Conservation (phyloP, 2,329 filamentous ascomycete species). For the Coccinonectria pachysandricola region DNA sequence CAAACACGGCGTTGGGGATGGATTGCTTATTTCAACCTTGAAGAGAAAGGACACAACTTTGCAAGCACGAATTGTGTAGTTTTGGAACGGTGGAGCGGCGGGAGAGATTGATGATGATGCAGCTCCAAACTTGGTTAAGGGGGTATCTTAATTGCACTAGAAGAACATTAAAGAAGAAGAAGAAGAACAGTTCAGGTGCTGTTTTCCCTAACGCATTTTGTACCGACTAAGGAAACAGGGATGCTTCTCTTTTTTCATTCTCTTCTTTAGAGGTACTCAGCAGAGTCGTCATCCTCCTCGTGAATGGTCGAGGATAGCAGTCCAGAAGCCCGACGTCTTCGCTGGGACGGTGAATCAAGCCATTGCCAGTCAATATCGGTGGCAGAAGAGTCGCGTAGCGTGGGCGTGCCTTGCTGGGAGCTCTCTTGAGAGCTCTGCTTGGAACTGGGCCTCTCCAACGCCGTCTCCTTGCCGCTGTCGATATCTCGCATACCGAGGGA, state of each 20-base stretch:
- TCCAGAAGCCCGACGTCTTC: conserved; percentile 33
- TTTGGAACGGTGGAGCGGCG: too few relatives aligned
- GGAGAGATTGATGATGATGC: too few relatives aligned
- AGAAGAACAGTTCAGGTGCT: too few relatives aligned
- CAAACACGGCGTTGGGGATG: conserved; percentile 12
- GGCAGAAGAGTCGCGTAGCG: conserved; percentile 18
- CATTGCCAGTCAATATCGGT: conserved; percentile 30
- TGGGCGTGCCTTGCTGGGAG: too few relatives aligned
- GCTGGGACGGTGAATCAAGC: conserved; percentile 25
- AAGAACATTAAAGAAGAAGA: conserved; percentile 1
- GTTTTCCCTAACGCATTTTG: too few relatives aligned
- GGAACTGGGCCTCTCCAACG: conserved; percentile 3
- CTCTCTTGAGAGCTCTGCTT: conserved; percentile 10
- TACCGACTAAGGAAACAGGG: too few relatives aligned
- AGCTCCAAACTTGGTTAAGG: background rate
- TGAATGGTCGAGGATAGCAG: conserved; percentile 58
- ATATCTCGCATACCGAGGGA: conserved; percentile 33
- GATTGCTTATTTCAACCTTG: too few relatives aligned
- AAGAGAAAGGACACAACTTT: conserved; percentile 5
- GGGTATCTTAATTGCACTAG: conserved; percentile 1
- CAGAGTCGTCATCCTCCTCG: conserved; percentile 58
- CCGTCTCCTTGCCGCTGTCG: conserved; percentile 4
- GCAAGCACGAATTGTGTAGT: conserved; percentile 5
- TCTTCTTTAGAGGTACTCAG: conserved; percentile 18
- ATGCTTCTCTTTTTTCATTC: too few relatives aligned